Evolutionary conservation across 768 basidiomycete genomes (phyloP).

Genomic region (Grammothele lineata): DNA sequence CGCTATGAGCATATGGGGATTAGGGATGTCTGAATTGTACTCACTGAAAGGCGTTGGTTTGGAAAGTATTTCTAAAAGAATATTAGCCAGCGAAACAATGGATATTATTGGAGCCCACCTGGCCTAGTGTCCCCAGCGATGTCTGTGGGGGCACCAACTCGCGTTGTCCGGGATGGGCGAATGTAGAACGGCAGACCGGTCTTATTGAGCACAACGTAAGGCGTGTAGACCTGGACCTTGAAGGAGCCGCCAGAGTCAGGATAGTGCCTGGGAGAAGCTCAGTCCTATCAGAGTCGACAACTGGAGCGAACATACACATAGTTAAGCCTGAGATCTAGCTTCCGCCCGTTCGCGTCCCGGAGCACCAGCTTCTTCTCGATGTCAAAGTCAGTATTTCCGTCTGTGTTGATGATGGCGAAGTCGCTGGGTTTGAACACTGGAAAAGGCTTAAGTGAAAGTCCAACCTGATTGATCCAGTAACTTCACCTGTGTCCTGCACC

Average conservation of each 20-base stretch:
- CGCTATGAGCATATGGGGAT: conserved; percentile 1
- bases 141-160: conserved; percentile 63
- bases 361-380: conserved; percentile 70
- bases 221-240: conserved; percentile 91
- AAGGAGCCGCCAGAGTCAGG: conserved; percentile 92
- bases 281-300: background rate
- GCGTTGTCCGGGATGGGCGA: conserved; percentile 57
- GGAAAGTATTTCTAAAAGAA: conserved; percentile 40
- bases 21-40: conserved; percentile 26
- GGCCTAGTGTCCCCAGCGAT: conserved; percentile 76
- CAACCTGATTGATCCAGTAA: background rate
- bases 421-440: conserved; percentile 90
- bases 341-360: conserved; percentile 68
- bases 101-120: conserved; percentile 38
- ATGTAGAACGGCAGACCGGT: conserved; percentile 80
- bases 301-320: conserved; percentile 66
- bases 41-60: conserved; percentile 76
- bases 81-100: background rate
- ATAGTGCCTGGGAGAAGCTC: conserved; percentile 49
- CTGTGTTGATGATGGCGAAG: conserved; percentile 95
- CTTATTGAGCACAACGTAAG: conserved; percentile 90
- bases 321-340: conserved; percentile 78
- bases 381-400: conserved; percentile 85
- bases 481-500: conserved; percentile 84
- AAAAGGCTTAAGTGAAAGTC: background rate